phyloP scores from a whole-genome alignment of 1,284 basidiomycete species.

The Exsudoporus floridanus region DNA sequence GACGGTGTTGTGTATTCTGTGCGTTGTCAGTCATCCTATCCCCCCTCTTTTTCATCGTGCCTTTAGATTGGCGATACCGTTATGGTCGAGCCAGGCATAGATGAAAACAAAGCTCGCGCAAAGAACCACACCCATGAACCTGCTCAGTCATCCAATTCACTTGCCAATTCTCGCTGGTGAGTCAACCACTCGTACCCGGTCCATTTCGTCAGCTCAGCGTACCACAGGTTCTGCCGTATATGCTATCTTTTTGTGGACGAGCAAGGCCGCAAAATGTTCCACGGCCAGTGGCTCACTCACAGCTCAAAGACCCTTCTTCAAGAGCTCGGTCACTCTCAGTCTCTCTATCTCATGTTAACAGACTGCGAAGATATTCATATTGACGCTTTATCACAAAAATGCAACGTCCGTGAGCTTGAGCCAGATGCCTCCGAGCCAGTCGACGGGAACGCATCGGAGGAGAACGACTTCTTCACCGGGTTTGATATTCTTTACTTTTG shows the following conservation, averaged over 20 bases:
- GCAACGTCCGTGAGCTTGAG: constrained; percentile 45
- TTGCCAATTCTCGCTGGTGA: constrained; percentile 58
- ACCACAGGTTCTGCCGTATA: constrained; percentile 60
- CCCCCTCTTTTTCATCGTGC: constrained; percentile 4
- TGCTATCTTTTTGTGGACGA: constrained; percentile 54
- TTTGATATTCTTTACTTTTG: constrained; percentile 24
- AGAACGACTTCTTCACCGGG: constrained; percentile 57
- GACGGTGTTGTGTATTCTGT: constrained; percentile 58
- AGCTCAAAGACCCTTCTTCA: constrained; percentile 64
- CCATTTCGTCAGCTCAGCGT: not conserved
- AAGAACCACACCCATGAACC: constrained; percentile 37
- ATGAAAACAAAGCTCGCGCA: constrained; percentile 41
- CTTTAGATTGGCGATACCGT: constrained; percentile 58
- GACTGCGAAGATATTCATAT: constrained; percentile 53
- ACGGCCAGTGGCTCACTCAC: constrained; percentile 66
- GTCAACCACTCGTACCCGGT: not conserved
- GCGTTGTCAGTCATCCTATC: constrained; percentile 18
- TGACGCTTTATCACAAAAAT: constrained; percentile 55
- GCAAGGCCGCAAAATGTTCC: constrained; percentile 47
- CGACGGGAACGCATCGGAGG: constrained; percentile 39
- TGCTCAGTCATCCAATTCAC: constrained; percentile 42
- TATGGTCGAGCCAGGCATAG: constrained; percentile 54
- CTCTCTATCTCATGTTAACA: constrained; percentile 50
- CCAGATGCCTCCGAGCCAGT: constrained; percentile 44
- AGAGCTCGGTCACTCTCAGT: constrained; percentile 59